These are phyloP conservation scores for Geotrichum restrictum DNA, from an alignment of 1,139 yeast species.

Conservation along the genomic window DNA sequence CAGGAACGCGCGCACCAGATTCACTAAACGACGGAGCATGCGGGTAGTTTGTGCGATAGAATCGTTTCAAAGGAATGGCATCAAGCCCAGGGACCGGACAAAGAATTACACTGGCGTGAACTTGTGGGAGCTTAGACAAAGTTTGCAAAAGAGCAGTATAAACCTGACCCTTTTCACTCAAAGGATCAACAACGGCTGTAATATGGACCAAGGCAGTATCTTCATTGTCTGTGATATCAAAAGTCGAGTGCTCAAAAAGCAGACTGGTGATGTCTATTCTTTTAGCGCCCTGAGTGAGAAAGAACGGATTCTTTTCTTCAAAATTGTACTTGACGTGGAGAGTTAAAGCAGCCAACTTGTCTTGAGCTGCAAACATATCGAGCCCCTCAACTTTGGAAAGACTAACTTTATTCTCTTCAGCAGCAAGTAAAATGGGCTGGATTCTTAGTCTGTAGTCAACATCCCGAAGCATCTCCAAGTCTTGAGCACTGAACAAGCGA, in stretches of 20 bases:
- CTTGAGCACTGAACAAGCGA: slow-evolving; percentile 16
- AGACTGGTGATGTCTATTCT: slow-evolving; percentile 26
- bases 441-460: slow-evolving; percentile 33
- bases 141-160: slow-evolving; percentile 50
- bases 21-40: slow-evolving; percentile 43
- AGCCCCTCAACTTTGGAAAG: not conserved
- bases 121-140: slow-evolving; percentile 40
- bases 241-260: slow-evolving; percentile 24
- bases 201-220: slow-evolving; percentile 43
- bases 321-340: slow-evolving; percentile 24
- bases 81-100: slow-evolving; percentile 52
- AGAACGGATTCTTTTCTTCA: slow-evolving; percentile 23
- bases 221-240: slow-evolving; percentile 27
- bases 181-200: slow-evolving; percentile 65
- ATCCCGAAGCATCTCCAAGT: slow-evolving; percentile 28
- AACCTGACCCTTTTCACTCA: slow-evolving; percentile 64
- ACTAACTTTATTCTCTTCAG: slow-evolving; percentile 13
- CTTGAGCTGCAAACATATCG: slow-evolving; percentile 25
- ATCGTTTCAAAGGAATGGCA: slow-evolving; percentile 52
- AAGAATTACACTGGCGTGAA: slow-evolving; percentile 50
- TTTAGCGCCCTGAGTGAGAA: slow-evolving; percentile 9
- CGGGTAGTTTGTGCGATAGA: slow-evolving; percentile 52
- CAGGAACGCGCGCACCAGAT: slow-evolving; percentile 21
- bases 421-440: slow-evolving; percentile 22
- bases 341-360: slow-evolving; percentile 29